Evolutionary conservation across 202 grass and related monocot genomes (phyloP), one percentile per base, ranked within the genome.

Genomic region (Miscanthus sacchariflorus): DNA sequence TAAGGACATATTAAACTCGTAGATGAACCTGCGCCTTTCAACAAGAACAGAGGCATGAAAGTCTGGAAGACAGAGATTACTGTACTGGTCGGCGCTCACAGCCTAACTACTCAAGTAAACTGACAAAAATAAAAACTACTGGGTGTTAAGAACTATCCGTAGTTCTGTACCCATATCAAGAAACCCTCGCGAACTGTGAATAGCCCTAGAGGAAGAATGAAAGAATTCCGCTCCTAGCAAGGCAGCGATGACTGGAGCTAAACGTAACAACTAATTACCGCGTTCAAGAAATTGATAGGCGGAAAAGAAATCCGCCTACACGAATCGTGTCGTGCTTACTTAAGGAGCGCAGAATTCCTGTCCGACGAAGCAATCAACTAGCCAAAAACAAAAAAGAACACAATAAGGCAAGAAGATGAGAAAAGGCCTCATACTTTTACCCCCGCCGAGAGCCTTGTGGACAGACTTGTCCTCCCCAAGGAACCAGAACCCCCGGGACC

Each of bases 381-480:
- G 86, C 78, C 36, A 71, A 21, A 50, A 71, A 18, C 10, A 5
- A 21, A 48, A 15, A 15, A 13, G 23, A 5, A 4, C 28, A 48
- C 28, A 30, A 30, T 30, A 30, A 30, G 28, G 28, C 30, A 18
- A 75, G 67, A 76, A 76, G 9, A 9, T 3, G 30, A 59, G 43
- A 25, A 67, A 56, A 87, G 12, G 0, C 28, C 5, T 0, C 90
- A 1, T 92, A 96, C 95, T 90, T 93, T 94, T 94, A 45, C 94
- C 92, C 63, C 92, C 92, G 27, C 94, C 92, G 56, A 96, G 90
- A 6, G 89, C 90, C 90, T 59, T 78, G 70, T 94, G 95, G n/a
- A 94, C 92, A 39, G 92, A 87, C 40, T 88, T 94, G 59, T 94
- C 92, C 72, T 85, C 78, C 38, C 94, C 90, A 10, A 94, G 77